Evolutionary conservation across 495 filamentous ascomycete species (phyloP), one percentile per base, ranked within the genome.

Genomic region (Aspergillus nidulans): DNA sequence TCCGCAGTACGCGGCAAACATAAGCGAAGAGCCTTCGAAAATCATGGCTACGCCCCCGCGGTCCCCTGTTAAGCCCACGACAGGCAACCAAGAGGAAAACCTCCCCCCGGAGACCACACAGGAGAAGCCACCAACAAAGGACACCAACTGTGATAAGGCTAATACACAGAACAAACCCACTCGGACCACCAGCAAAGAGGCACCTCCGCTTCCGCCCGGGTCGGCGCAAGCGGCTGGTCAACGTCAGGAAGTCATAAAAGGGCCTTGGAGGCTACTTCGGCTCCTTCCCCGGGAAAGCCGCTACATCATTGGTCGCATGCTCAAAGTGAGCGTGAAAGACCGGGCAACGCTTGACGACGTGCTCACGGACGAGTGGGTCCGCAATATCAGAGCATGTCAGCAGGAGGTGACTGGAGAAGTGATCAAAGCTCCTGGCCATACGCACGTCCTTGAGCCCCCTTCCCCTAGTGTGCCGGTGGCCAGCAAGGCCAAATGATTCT

Each of bases 211-310:
- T 43, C 67, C 71, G 12, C 49, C 68, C 6, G 54, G 44, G 1
- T 62, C 55, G 30, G 54, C 64, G 12, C 55, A 61, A 41, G 57
- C 56, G 26, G 59, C 71, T 19, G 66, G 60, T 47, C 86, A 83
- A 60, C 74, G 72, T n/a, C 75, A 74, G 52, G 87, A 91, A 60
- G 81, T 91, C 3, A 90, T 97, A 63, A 91, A 90, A 63, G 94
- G 94, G 0, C 95, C 95, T 10, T 95, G 92, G 88, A 84, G 94
- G 36, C 80, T 98, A 53, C 80, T 98, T n/a, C 83, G 94, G 47
- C 79, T 97, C 6, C 80, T 98, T 3, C 94, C 94, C 8, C 81
- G 94, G 56, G 94, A 97, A 71, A 95, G 84, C 50, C 78, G 94
- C 25, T 84, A 90, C 61, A 89, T 98, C 55, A 91, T 98, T 49